Percentiles rank a stretch among this genome's conserved stretches.
These are phyloP conservation scores for Paramyrothecium roridum DNA, from an alignment of 2,329 filamentous ascomycete genomes.

Conservation along the genomic window DNA sequence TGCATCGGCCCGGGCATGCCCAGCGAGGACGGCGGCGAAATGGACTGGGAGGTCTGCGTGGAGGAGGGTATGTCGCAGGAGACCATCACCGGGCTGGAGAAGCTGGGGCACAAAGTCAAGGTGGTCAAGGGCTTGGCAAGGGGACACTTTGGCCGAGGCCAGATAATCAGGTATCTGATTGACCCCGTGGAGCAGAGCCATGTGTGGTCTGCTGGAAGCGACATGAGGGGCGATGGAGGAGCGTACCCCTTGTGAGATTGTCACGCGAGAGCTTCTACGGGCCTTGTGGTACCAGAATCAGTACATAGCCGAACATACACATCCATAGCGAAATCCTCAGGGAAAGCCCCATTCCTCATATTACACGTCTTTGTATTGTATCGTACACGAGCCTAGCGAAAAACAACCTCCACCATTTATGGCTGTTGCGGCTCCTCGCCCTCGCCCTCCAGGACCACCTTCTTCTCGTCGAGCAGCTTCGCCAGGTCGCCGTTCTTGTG, in stretches of 20 bases:
- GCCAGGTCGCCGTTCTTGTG: constrained; percentile 93
- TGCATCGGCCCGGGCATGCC: constrained; percentile 78
- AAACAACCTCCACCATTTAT: constrained; percentile 17
- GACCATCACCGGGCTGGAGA: constrained; percentile 63
- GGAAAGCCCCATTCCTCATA: not conserved
- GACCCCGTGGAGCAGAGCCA: constrained; percentile 65
- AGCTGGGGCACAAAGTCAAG: constrained; percentile 70
- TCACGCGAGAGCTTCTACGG: not conserved
- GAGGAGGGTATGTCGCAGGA: constrained; percentile 77
- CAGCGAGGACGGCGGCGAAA: constrained; percentile 47
- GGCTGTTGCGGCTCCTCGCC: constrained; percentile 32
- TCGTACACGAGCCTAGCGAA: not conserved
- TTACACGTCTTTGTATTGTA: not conserved
- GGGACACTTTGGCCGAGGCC: constrained; percentile 77
- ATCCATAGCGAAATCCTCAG: too few relatives aligned
- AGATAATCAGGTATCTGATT: constrained; percentile 76
- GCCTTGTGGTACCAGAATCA: too few relatives aligned
- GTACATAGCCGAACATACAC: too few relatives aligned
- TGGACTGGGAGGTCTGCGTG: constrained; percentile 66
- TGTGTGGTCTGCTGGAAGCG: constrained; percentile 87
- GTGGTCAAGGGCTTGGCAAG: constrained; percentile 65
- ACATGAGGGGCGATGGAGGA: constrained; percentile 79
- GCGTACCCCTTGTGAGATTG: constrained; percentile 47
- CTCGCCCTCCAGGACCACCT: constrained; percentile 65
- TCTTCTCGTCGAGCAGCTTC: constrained; percentile 88